Conservation (phyloP, 805 yeast species). For the Teunomyces pallodes region DNA sequence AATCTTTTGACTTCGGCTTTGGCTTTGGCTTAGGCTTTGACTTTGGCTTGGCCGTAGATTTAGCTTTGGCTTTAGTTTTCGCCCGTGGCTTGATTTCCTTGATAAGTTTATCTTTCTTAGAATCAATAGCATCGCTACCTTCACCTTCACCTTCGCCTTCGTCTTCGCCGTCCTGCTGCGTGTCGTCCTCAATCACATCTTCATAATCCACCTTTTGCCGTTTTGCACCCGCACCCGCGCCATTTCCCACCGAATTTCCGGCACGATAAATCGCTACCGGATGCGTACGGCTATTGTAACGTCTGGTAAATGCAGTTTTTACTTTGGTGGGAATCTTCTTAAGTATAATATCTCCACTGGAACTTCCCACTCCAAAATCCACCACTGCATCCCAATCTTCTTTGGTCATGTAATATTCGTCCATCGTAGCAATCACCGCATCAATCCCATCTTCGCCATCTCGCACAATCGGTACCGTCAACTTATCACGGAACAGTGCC, state of each 20-base stretch:
- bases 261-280: conserved; percentile 83
- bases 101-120: conserved; percentile 62
- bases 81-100: conserved; percentile 31
- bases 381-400: conserved; percentile 90
- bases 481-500: conserved; percentile 56
- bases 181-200: conserved; percentile 59
- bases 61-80: conserved; percentile 23
- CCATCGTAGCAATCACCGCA: conserved; percentile 70
- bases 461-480: conserved; percentile 57
- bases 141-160: conserved; percentile 45
- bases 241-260: conserved; percentile 50
- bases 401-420: conserved; percentile 77
- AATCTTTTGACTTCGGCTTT: background rate
- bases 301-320: conserved; percentile 83
- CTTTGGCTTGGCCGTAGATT: conserved; percentile 14
- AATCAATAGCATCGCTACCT: conserved; percentile 44
- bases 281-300: conserved; percentile 72
- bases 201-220: conserved; percentile 60
- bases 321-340: conserved; percentile 73
- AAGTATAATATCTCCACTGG: conserved; percentile 37
- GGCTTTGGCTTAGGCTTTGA: conserved; percentile 16
- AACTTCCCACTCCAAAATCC: conserved; percentile 74
- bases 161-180: conserved; percentile 32
- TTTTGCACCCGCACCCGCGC: conserved; percentile 10
- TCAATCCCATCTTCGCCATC: conserved; percentile 63